Evolutionary conservation across 2,329 filamentous ascomycete species (phyloP).

Genomic region (Emmonsiellopsis sp.): DNA sequence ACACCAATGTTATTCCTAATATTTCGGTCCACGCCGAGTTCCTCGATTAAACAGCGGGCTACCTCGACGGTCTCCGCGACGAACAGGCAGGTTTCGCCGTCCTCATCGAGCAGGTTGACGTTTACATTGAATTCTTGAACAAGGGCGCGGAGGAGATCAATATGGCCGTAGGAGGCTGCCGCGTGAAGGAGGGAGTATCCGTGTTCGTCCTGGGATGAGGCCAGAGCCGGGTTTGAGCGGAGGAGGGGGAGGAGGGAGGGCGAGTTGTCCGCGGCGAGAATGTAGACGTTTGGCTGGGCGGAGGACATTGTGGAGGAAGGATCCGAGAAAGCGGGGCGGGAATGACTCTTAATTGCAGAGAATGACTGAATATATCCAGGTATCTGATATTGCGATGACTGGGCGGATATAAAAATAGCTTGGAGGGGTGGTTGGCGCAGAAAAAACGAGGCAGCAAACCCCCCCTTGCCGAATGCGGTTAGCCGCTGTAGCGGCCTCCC

Average conservation of each 20-base stretch:
- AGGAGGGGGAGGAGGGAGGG: conserved; percentile 65
- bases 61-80: conserved; percentile 75
- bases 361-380: too few species aligned
- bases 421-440: not conserved
- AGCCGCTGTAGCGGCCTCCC: too few species aligned
- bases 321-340: not conserved
- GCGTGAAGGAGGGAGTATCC: conserved; percentile 94
- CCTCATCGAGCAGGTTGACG: conserved; percentile 76
- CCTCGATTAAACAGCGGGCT: conserved; percentile 70
- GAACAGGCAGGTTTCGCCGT: conserved; percentile 89
- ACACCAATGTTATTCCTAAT: conserved; percentile 63
- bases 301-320: not conserved
- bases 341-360: not conserved
- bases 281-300: conserved; percentile 50
- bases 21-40: conserved; percentile 60
- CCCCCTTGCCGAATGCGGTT: too few species aligned
- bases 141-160: conserved; percentile 66
- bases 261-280: conserved; percentile 75
- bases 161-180: conserved; percentile 82
- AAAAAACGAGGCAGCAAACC: too few species aligned
- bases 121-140: conserved; percentile 68
- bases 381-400: not conserved
- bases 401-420: not conserved
- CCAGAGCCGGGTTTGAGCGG: conserved; percentile 62
- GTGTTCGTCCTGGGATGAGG: conserved; percentile 72